Evolutionary conservation across 2,329 filamentous ascomycete species (phyloP).

Genomic region (Fusarium foetens): DNA sequence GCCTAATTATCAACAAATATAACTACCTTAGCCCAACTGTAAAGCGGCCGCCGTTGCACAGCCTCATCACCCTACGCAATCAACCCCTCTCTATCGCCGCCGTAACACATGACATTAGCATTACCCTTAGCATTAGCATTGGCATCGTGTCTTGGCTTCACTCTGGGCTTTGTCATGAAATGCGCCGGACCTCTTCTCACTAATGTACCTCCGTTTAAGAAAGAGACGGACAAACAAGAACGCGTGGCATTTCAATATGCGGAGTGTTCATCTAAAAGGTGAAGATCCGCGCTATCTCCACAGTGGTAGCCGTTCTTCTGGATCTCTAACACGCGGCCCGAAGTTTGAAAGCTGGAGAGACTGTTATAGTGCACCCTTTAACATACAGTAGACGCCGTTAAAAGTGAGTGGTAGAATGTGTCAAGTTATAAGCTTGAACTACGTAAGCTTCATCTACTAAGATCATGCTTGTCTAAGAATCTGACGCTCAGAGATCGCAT

Average conservation of each 20-base stretch:
- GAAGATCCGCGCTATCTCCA: constrained; percentile 10
- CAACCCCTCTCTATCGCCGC: constrained; percentile 35
- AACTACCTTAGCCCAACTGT: neutral
- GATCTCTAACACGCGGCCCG: constrained; percentile 4
- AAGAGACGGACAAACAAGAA: constrained; percentile 4
- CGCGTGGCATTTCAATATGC: constrained; percentile 8
- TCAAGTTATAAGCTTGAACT: neutral
- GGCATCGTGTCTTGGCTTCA: constrained; percentile 21
- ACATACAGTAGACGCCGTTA: neutral
- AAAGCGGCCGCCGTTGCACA: constrained; percentile 39
- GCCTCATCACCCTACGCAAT: constrained; percentile 45
- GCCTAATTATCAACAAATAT: neutral
- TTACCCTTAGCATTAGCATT: neutral
- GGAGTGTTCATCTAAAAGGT: neutral
- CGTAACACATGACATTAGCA: constrained; percentile 30
- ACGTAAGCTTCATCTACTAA: neutral
- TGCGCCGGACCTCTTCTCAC: neutral
- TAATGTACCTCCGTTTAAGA: neutral
- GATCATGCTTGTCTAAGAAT: neutral
- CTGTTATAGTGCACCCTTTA: neutral
- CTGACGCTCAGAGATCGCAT: neutral
- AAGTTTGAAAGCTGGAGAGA: neutral
- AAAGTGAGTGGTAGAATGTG: neutral
- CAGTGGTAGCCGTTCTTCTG: constrained; percentile 1
- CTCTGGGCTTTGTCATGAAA: constrained; percentile 15